Percentiles rank a stretch among this genome's conserved stretches.
phyloP scores from a whole-genome alignment of 768 basidiomycete genomes.

The Lactarius psammicola region DNA sequence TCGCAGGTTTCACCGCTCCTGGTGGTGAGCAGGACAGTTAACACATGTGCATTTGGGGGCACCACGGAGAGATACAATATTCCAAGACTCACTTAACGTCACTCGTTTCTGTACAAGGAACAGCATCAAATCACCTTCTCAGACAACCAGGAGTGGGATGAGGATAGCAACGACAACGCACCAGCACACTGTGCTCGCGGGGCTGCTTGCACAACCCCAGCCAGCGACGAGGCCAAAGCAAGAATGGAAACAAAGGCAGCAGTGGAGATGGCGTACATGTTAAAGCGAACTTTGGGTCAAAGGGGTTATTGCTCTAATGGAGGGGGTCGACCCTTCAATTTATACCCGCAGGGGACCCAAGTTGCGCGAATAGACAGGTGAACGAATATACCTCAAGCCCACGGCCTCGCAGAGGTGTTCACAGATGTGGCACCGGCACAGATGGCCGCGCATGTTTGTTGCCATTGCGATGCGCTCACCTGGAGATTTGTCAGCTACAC shows the following conservation, averaged over 20 bases:
- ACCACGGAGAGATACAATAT: no score
- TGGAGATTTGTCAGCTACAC: no score
- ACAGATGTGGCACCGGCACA: no score
- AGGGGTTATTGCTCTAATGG: neutral
- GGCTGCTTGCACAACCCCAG: neutral
- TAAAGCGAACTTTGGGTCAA: neutral
- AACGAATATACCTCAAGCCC: no score
- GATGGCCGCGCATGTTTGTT: no score
- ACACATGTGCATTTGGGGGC: no score
- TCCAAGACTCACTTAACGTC: neutral
- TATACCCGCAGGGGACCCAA: neutral
- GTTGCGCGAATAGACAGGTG: no score
- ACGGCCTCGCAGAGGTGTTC: no score
- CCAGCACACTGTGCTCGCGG: constrained; percentile 5
- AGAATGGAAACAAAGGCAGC: constrained; percentile 8
- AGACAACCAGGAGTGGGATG: no score
- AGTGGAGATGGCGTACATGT: constrained; percentile 7
- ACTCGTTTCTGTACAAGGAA: neutral
- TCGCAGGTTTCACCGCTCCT: constrained; percentile 2
- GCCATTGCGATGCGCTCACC: no score
- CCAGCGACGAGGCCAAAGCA: constrained; percentile 4
- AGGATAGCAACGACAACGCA: neutral
- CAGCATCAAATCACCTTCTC: neutral
- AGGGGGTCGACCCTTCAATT: neutral
- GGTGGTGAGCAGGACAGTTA: neutral